Evolutionary conservation across 805 yeast species (phyloP), one percentile per base, ranked within the genome.

Genomic region (Cyberlindnera americana): DNA sequence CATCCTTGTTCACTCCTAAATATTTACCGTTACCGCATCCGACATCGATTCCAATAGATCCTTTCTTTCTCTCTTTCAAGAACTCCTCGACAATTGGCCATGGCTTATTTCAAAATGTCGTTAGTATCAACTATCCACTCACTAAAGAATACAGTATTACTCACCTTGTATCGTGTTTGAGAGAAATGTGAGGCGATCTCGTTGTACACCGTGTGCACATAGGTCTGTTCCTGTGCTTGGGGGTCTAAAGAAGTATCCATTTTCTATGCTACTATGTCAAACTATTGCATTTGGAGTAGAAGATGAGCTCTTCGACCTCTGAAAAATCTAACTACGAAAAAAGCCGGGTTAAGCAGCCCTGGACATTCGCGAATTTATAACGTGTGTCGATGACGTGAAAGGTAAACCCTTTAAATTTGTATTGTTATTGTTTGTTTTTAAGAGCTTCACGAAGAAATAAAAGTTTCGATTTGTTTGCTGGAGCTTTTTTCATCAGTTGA

Each of bases 1-100:
- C 60, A 32, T 83, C 70, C 8, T 73, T 67, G 60, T 91, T 90
- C 11, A 89, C 73, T 2, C 73, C 74, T 29, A 91, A 60, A 57
- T 93, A 93, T 57, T 93, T 93, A 3, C 99, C 99, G 59, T 93
- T 93, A 3, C 99, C 99, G 61, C 98, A 91, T 0, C 99, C 99
- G 16, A 91, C 87, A 64, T 93, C 99, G 21, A 89, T 69, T 1
- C 99, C 99, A 1, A 91, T 46, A 1, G 81, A 64, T 30, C 87
- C 83, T 6, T 65, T 64, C 0, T 57, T 43, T 51, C 76, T 74
- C 1, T 61, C 50, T 10, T 51, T 56, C 32, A 93, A 62, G 56
- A 83, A 93, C 44, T 70, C 61, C 37, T 85, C 86, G 19, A 93
- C 99, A 16, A 89, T 79, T 7, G 98, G 98, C 99, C 99, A 93